These are phyloP conservation scores for Backusella mclennaniae DNA, from an alignment of 192 early-diverging fungal species.

Conservation along the genomic window DNA sequence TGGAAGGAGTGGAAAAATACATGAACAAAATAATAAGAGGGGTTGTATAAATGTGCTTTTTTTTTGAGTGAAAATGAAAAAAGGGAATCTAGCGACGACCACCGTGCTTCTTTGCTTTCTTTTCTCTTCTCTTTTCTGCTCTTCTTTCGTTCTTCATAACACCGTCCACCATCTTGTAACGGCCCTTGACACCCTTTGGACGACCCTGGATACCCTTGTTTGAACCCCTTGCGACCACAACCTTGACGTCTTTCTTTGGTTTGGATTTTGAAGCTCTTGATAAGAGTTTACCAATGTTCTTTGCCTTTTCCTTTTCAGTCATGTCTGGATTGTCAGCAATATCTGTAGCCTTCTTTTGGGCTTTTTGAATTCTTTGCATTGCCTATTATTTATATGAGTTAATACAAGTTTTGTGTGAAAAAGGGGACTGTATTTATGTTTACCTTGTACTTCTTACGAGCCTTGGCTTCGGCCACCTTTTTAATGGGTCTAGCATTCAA, in stretches of 20 bases:
- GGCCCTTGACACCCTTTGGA: constrained; percentile 96
- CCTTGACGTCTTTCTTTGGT: constrained; percentile 71
- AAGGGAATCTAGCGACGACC: constrained; percentile 5
- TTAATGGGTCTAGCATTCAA: constrained; percentile 98
- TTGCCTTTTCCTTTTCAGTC: constrained; percentile 86
- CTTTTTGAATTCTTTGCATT: constrained; percentile 71
- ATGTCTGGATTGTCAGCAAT: constrained; percentile 86
- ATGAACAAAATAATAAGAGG: not conserved
- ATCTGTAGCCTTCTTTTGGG: constrained; percentile 85
- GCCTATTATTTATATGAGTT: constrained; percentile 28
- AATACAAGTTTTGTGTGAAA: not conserved
- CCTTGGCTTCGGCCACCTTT: constrained; percentile 98
- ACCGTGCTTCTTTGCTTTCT: constrained; percentile 56
- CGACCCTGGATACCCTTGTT: constrained; percentile 87
- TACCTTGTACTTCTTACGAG: constrained; percentile 86
- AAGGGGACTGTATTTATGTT: not conserved
- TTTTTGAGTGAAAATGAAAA: not conserved
- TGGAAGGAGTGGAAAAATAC: not conserved
- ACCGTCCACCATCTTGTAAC: constrained; percentile 92
- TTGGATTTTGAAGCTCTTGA: constrained; percentile 77
- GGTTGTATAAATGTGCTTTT: not conserved
- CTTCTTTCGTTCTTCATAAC: constrained; percentile 96
- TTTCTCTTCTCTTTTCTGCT: constrained; percentile 72
- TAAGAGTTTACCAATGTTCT: constrained; percentile 78
- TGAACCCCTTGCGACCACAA: constrained; percentile 88